These are phyloP conservation scores for Cercophora scortea DNA, from an alignment of 495 filamentous ascomycete genomes.

Conservation along the genomic window DNA sequence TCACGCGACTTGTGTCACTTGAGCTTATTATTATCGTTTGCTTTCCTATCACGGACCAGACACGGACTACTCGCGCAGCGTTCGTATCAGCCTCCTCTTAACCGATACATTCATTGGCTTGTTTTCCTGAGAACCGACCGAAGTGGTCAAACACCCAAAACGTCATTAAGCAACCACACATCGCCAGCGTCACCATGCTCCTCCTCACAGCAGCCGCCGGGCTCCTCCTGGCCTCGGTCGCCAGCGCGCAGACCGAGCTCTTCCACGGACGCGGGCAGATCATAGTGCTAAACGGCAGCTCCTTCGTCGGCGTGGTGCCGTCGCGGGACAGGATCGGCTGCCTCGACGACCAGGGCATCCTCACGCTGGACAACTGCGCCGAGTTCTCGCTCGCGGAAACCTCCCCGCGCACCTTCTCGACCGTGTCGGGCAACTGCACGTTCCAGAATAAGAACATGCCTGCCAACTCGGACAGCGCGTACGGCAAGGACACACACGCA, in stretches of 20 bases:
- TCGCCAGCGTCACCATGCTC: neutral
- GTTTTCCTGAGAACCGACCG: no score
- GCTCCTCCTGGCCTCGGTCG: neutral
- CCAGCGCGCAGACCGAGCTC: neutral
- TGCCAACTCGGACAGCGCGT: conserved; percentile 26
- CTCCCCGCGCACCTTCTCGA: conserved; percentile 21
- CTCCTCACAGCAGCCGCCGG: neutral
- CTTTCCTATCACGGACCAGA: no score
- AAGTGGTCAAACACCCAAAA: no score
- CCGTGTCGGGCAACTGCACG: conserved; percentile 20
- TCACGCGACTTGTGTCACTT: no score
- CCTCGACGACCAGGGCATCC: conserved; percentile 16
- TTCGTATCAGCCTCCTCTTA: no score
- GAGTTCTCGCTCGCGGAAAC: conserved; percentile 16
- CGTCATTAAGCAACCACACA: no score
- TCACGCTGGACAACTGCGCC: conserved; percentile 18
- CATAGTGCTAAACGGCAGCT: conserved; percentile 20
- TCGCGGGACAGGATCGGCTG: conserved; percentile 23
- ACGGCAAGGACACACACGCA: conserved; percentile 19
- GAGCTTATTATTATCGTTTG: no score
- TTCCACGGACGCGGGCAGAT: conserved; percentile 23
- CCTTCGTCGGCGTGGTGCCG: conserved; percentile 2
- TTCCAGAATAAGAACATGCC: conserved; percentile 22
- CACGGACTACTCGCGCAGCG: no score
- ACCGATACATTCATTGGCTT: no score